phyloP scores from a whole-genome alignment of 345 rosid genomes.

The Lepidium sativum region DNA sequence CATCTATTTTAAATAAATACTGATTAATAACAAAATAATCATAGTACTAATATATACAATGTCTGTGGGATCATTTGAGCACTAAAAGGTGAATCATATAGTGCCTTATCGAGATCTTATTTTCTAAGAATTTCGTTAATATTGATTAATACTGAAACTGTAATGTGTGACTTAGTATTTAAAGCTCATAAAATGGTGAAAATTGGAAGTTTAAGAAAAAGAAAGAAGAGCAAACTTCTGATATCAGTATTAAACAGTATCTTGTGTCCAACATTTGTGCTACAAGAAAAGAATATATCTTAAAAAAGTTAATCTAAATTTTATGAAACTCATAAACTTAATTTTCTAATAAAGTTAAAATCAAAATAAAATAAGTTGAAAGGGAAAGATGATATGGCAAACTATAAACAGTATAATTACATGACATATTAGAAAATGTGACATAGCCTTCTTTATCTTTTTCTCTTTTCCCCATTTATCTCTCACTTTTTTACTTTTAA shows the following conservation, averaged over 20 bases:
- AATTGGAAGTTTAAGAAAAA: constrained; percentile 22
- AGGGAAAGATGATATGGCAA: constrained; percentile 11
- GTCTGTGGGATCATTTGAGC: background rate
- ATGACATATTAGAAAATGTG: background rate
- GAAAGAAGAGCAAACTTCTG: constrained; percentile 18
- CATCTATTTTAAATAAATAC: too few relatives aligned
- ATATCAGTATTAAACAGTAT: constrained; percentile 14
- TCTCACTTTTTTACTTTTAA: constrained; percentile 6
- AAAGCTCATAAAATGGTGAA: background rate
- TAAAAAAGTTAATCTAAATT: background rate
- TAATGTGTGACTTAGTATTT: background rate
- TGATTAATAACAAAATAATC: too few relatives aligned
- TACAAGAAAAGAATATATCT: constrained; percentile 22
- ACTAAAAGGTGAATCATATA: background rate
- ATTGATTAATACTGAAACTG: background rate
- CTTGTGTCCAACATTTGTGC: constrained; percentile 24
- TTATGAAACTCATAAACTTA: constrained; percentile 1
- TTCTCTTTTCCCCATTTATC: background rate
- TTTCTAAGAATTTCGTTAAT: background rate
- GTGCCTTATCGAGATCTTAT: background rate
- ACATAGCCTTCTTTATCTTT: constrained; percentile 15
- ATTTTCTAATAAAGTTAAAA: background rate
- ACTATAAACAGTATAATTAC: background rate
- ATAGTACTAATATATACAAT: background rate
- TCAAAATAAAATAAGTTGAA: background rate